Evolutionary conservation across 805 yeast species (phyloP), one percentile per base, ranked within the genome.

Genomic region (Candida methanosorbosa): DNA sequence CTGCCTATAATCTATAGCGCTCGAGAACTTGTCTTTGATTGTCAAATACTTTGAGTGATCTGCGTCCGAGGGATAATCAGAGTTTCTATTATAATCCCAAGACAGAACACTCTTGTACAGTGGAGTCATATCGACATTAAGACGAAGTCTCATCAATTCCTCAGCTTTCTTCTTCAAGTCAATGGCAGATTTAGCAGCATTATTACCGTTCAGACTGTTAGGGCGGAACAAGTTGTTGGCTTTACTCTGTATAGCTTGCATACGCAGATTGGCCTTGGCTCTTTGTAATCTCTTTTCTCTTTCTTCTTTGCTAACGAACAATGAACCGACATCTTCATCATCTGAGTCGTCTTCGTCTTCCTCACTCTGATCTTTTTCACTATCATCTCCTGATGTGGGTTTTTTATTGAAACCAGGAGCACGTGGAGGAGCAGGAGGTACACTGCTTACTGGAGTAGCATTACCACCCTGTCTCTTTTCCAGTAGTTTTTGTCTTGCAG

Each of bases 71-170:
- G 94, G 94, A 38, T 59, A 73, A 4, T 72, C 81, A 30, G 67
- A 62, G 1, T 56, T 56, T 15, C 70, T 62, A 29, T 65, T 73
- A 47, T 74, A 90, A 31, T 82, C 73, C 98, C 98, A 92, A 29
- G 66, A 63, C 38, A 92, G 61, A 7, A 92, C 67, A 6, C 68
- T 68, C 14, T 64, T 61, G 52, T 90, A 86, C 5, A 94, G 63
- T 2, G 94, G 87, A 38, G 72, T 77, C 52, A 86, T 57, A 48
- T 81, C 84, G 11, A 87, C 87, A 48, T 81, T 78, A 35, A 90
- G 62, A 43, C 97, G 69, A 43, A 71, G 63, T 43, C 94, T 72
- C 88, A 86, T 84, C 35, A 78, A 63, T 39, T 81, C 81, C 51
- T 81, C 88, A 27, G 79, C 90, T 24, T 62, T 55, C 45, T 74